phyloP scores from a whole-genome alignment of 2,329 filamentous ascomycete species.

The Paraphaeosphaeria sporulosa region DNA sequence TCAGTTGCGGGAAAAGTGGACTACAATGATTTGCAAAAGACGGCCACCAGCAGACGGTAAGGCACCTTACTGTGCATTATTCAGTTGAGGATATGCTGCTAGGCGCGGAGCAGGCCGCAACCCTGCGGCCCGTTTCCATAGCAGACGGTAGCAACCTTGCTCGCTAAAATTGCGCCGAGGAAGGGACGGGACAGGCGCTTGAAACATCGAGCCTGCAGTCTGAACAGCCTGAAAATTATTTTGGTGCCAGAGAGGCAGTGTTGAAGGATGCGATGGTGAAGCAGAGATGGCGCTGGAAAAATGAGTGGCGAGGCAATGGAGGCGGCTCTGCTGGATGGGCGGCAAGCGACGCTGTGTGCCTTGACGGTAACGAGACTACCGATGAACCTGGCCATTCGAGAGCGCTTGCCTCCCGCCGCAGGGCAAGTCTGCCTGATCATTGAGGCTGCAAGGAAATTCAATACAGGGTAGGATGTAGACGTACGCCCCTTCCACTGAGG shows the following conservation, averaged over 20 bases:
- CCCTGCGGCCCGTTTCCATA: background rate
- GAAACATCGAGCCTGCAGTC: background rate
- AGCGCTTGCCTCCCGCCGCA: background rate
- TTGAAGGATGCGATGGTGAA: conserved; percentile 11
- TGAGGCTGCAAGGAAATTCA: background rate
- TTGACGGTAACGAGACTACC: background rate
- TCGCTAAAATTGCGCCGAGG: conserved; percentile 7
- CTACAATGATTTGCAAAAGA: conserved; percentile 4
- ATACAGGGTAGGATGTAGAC: background rate
- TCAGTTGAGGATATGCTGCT: background rate
- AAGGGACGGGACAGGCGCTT: background rate
- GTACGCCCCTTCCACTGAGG: background rate
- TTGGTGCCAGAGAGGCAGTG: conserved; percentile 4
- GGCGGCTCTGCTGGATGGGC: conserved; percentile 4
- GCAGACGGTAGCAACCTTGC: background rate
- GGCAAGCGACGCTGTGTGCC: conserved; percentile 2
- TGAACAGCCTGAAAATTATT: background rate
- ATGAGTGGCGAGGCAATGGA: background rate
- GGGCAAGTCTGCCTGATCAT: background rate
- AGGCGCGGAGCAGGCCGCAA: conserved; percentile 3
- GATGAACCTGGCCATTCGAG: background rate
- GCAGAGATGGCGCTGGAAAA: background rate
- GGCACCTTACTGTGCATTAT: background rate
- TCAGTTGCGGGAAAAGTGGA: no score
- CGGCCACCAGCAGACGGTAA: background rate